Conservation (phyloP, 495 filamentous ascomycete genomes). For the Penicillium odoratum region DNA sequence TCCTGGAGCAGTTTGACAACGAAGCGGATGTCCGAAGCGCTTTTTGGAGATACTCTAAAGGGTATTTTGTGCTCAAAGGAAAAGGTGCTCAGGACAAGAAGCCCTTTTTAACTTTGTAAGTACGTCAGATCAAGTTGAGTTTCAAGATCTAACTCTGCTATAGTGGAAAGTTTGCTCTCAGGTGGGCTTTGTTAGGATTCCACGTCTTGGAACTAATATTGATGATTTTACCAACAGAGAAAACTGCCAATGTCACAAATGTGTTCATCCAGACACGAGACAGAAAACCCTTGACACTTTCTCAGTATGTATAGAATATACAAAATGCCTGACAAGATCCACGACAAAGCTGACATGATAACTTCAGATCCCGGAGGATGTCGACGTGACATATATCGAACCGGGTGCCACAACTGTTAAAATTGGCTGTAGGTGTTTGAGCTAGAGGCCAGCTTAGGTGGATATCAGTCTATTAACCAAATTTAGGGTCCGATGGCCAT, state of each 20-base stretch:
- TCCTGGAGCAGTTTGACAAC: neutral
- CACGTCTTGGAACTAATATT: neutral
- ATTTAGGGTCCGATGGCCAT: slow-evolving; percentile 50
- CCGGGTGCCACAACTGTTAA: slow-evolving; percentile 11
- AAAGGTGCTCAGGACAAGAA: neutral
- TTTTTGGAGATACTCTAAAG: neutral
- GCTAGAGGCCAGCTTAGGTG: neutral
- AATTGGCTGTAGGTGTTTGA: slow-evolving; percentile 29
- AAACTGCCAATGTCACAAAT: slow-evolving; percentile 73
- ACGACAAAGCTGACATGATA: neutral
- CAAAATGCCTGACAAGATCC: neutral
- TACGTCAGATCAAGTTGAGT: neutral
- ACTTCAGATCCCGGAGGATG: slow-evolving; percentile 51
- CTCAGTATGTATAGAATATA: slow-evolving; percentile 42
- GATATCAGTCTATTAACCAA: neutral
- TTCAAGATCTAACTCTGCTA: neutral
- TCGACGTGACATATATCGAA: slow-evolving; percentile 33
- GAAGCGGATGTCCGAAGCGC: neutral
- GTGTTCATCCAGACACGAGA: slow-evolving; percentile 73
- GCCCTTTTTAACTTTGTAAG: slow-evolving; percentile 11
- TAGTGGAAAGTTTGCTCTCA: slow-evolving; percentile 24
- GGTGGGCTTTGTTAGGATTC: slow-evolving; percentile 13
- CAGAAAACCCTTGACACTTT: slow-evolving; percentile 77
- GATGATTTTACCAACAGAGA: slow-evolving; percentile 53
- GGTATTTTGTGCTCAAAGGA: neutral